Percentiles rank a stretch among this genome's conserved stretches.
Evolutionary conservation across 805 yeast species (phyloP).

Genomic region (Hanseniaspora valbyensis): DNA sequence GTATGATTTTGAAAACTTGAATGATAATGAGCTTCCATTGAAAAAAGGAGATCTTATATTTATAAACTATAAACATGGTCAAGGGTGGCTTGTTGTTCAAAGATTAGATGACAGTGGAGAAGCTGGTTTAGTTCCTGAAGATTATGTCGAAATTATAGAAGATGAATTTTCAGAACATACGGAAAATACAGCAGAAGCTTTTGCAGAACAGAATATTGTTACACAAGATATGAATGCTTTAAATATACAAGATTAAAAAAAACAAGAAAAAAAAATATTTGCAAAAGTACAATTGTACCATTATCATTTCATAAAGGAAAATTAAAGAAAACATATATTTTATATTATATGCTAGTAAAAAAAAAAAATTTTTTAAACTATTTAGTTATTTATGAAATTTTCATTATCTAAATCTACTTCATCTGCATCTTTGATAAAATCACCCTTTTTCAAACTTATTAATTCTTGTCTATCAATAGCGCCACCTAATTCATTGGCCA

Average conservation of each 20-base stretch:
- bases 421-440: conserved; percentile 32
- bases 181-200: conserved; percentile 13
- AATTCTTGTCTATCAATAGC: conserved; percentile 32
- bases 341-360: too few relatives aligned
- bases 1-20: conserved; percentile 84
- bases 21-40: conserved; percentile 77
- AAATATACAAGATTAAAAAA: not conserved
- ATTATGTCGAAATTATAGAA: conserved; percentile 55
- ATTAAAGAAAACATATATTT: too few relatives aligned
- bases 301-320: too few relatives aligned
- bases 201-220: too few relatives aligned
- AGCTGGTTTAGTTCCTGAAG: conserved; percentile 92
- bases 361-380: not conserved
- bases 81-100: conserved; percentile 95
- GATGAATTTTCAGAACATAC: conserved; percentile 18
- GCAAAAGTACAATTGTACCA: not conserved
- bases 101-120: conserved; percentile 29
- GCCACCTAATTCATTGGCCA: conserved; percentile 50
- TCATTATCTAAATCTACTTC: conserved; percentile 27
- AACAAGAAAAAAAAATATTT: not conserved
- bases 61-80: conserved; percentile 87
- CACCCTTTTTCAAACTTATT: conserved; percentile 28
- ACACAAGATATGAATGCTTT: conserved; percentile 18
- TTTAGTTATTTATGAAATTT: conserved; percentile 3
- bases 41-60: conserved; percentile 72